phyloP scores from a whole-genome alignment of 208 protist species.

The Phytomonas francai region DNA sequence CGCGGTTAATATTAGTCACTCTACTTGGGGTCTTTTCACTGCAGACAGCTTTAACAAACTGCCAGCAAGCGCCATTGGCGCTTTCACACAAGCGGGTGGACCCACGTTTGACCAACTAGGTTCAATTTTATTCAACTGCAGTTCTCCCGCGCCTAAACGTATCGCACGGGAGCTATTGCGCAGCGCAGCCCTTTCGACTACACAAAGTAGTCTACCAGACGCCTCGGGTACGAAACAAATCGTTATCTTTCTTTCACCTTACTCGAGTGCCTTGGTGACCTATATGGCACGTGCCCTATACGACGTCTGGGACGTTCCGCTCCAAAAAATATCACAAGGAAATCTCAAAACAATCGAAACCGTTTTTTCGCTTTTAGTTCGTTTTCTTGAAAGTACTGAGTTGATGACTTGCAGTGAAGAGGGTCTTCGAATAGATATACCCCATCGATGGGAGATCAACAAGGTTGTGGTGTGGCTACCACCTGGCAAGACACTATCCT shows the following conservation, averaged over 20 bases:
- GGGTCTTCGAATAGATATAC: conserved; percentile 18
- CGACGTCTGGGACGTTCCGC: conserved; percentile 47
- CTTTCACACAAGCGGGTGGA: conserved; percentile 17
- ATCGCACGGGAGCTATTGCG: conserved; percentile 57
- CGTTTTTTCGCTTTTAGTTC: conserved; percentile 15
- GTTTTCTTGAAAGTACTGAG: conserved; percentile 5
- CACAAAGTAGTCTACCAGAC: conserved; percentile 14
- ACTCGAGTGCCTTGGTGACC: conserved; percentile 40
- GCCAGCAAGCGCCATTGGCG: not conserved
- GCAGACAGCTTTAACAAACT: not conserved
- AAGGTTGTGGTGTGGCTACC: conserved; percentile 30
- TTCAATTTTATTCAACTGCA: conserved; percentile 24
- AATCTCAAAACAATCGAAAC: conserved; percentile 8
- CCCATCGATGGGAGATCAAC: conserved; percentile 38
- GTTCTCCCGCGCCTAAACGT: conserved; percentile 44
- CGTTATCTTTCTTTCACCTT: conserved; percentile 63
- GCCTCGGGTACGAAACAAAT: conserved; percentile 20
- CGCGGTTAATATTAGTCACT: conserved; percentile 10
- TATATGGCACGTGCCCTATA: conserved; percentile 66
- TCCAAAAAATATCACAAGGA: conserved; percentile 25
- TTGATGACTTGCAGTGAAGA: not conserved
- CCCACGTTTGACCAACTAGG: conserved; percentile 48
- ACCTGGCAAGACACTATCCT: conserved; percentile 19
- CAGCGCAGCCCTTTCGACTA: conserved; percentile 35
- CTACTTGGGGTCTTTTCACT: not conserved